These are phyloP conservation scores for Arachis hypogaea DNA, from an alignment of 306 rosid species.

Conservation along the genomic window DNA sequence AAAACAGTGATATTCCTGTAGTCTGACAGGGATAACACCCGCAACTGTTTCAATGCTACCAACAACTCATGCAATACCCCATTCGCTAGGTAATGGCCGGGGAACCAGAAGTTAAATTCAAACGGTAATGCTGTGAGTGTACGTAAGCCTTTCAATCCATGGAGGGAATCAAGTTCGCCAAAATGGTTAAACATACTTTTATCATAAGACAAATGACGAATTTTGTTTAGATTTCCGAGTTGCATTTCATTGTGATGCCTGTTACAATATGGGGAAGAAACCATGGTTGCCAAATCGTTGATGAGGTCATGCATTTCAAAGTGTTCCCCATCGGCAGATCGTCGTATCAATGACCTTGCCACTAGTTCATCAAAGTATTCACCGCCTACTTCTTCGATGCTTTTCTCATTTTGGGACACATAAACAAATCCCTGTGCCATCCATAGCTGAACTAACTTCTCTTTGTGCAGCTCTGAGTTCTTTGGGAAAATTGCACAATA, in stretches of 20 bases:
- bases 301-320: neutral
- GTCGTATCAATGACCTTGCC: too few species aligned
- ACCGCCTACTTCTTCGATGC: too few species aligned
- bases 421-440: too few species aligned
- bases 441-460: too few species aligned
- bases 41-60: neutral
- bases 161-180: neutral
- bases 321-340: too few species aligned
- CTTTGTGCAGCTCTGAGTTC: too few species aligned
- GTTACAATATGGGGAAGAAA: neutral
- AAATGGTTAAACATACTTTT: neutral
- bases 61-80: conserved; percentile 2
- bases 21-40: neutral
- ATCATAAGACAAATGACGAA: neutral
- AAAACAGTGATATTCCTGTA: neutral
- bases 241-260: neutral
- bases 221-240: too few species aligned
- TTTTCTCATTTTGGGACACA: too few species aligned
- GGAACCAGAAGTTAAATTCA: neutral
- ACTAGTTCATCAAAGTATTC: too few species aligned
- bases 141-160: neutral
- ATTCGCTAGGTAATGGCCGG: neutral
- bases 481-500: too few species aligned
- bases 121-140: neutral
- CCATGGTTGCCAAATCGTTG: neutral